A percentile compares a stretch with the other conserved stretches of the same genome.
These are phyloP conservation scores for Pouteria glomerata DNA, from an alignment of 148 eudicot genomes.

Conservation along the genomic window DNA sequence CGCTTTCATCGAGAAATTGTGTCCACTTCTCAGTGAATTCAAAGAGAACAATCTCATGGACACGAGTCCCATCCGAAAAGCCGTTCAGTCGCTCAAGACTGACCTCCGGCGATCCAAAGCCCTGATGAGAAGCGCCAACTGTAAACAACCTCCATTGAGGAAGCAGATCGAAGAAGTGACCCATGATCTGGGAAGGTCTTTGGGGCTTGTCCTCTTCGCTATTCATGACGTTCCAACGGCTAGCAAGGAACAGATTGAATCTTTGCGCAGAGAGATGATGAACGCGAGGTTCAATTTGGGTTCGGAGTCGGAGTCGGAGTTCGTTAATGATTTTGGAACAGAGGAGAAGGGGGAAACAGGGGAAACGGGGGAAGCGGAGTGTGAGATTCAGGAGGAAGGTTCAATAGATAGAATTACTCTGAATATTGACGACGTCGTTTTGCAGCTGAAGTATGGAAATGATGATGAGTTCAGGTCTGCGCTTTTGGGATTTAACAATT, in stretches of 20 bases:
- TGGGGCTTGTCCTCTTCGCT: conserved; percentile 66
- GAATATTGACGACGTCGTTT: conserved; percentile 53
- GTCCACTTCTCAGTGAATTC: conserved; percentile 39
- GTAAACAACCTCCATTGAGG: conserved; percentile 1
- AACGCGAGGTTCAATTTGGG: conserved; percentile 38
- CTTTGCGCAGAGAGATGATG: conserved; percentile 62
- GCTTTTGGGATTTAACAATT: conserved; percentile 28
- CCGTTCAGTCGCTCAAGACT: conserved; percentile 46
- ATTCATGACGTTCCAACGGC: conserved; percentile 43
- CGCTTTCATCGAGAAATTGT: conserved; percentile 35
- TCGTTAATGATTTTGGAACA: conserved; percentile 23
- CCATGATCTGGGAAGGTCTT: conserved; percentile 55
- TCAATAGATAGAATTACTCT: conserved; percentile 4
- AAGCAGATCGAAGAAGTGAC: conserved; percentile 43
- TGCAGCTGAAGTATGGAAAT: conserved; percentile 65
- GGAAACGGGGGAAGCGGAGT: conserved; percentile 18
- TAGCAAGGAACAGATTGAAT: conserved; percentile 47
- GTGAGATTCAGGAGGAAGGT: conserved; percentile 33
- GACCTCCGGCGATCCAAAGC: conserved; percentile 42
- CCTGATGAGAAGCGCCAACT: conserved; percentile 19
- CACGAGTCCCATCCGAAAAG: conserved; percentile 39
- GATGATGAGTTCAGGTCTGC: conserved; percentile 62
- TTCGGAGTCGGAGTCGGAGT: conserved; percentile 29
- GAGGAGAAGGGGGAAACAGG: conserved; percentile 21
- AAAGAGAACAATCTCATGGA: conserved; percentile 34